Conservation (phyloP, 1,284 basidiomycete genomes). For the Ganoderma lucidum region DNA sequence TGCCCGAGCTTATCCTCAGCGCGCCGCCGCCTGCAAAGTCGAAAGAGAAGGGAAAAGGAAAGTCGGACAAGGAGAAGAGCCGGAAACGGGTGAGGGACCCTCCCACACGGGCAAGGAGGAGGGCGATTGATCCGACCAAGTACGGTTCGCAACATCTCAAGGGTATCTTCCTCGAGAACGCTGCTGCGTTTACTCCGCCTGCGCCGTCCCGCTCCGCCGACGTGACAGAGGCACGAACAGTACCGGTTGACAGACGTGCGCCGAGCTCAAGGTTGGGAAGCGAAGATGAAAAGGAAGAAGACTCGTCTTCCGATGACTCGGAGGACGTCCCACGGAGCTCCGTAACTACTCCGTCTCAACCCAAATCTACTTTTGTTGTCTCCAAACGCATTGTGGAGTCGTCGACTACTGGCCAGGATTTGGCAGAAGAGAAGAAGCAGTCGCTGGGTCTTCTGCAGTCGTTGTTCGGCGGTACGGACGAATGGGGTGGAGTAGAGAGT, state of each 20-base stretch:
- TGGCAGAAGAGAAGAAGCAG: conserved; percentile 54
- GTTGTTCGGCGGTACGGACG: conserved; percentile 55
- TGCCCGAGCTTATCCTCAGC: conserved; percentile 49
- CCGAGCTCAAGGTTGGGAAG: conserved; percentile 12
- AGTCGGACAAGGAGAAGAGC: conserved; percentile 30
- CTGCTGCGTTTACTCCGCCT: conserved; percentile 25
- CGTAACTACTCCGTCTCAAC: conserved; percentile 8
- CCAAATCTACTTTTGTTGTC: background rate
- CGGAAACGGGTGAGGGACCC: conserved; percentile 40
- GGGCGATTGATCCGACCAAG: conserved; percentile 70
- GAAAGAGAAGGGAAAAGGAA: conserved; percentile 27
- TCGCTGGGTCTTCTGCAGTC: conserved; percentile 58
- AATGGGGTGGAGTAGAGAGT: conserved; percentile 66
- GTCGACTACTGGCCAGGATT: conserved; percentile 35
- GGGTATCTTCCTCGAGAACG: conserved; percentile 66
- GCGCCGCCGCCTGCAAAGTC: conserved; percentile 28
- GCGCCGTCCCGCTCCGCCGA: background rate
- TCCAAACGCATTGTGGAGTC: background rate
- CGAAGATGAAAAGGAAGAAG: conserved; percentile 16
- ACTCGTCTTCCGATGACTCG: conserved; percentile 2
- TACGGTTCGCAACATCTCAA: conserved; percentile 74
- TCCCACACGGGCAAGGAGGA: conserved; percentile 56
- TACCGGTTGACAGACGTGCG: conserved; percentile 1
- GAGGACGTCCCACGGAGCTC: background rate
- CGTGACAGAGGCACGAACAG: background rate